phyloP scores from a whole-genome alignment of 2,329 filamentous ascomycete species.

The Cladosporium velox region DNA sequence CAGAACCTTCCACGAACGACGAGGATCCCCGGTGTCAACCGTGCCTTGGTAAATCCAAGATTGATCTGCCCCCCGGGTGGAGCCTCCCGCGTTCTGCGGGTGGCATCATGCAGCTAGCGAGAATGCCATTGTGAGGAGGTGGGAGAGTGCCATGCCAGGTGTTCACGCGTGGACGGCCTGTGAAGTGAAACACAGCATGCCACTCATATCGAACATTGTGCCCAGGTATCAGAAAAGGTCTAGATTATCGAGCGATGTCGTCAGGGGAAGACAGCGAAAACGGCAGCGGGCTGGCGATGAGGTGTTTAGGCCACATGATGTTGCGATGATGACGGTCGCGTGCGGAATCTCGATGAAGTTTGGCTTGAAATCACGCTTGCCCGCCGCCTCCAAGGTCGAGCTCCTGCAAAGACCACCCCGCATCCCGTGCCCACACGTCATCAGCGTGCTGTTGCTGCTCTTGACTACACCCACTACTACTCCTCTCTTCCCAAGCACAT shows the following conservation, averaged over 20 bases:
- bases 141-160: background rate
- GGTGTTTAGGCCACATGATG: constrained; percentile 14
- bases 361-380: constrained; percentile 16
- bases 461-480: background rate
- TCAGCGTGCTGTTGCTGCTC: background rate
- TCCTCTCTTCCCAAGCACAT: constrained; percentile 11
- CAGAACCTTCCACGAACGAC: background rate
- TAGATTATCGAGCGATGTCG: background rate
- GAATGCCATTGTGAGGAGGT: constrained; percentile 11
- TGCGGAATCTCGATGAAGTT: constrained; percentile 14
- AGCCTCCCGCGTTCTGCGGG: constrained; percentile 12
- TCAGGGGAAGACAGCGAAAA: background rate
- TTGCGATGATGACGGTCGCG: constrained; percentile 13
- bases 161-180: background rate
- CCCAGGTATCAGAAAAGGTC: background rate
- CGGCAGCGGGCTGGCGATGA: background rate
- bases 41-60: constrained; percentile 4
- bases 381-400: constrained; percentile 13
- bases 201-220: background rate
- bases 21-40: background rate
- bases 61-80: constrained; percentile 11
- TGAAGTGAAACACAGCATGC: background rate
- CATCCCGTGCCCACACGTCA: constrained; percentile 7
- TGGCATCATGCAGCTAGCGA: background rate
- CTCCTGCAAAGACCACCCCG: constrained; percentile 8